phyloP scores from a whole-genome alignment of 2,329 filamentous ascomycete genomes.

The Calonectria hongkongensis region DNA sequence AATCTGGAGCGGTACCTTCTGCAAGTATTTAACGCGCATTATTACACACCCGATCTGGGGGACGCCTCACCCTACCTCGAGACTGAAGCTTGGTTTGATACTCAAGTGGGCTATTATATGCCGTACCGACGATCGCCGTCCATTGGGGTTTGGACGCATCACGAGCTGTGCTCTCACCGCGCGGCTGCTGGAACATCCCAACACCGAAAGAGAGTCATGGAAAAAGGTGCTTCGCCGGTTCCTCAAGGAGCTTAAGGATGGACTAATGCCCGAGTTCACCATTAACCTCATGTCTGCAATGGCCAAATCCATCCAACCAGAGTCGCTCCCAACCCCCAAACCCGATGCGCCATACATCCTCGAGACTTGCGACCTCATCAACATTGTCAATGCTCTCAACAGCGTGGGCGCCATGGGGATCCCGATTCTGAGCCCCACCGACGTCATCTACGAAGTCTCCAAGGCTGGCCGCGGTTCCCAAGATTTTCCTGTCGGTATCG shows the following conservation, averaged over 20 bases:
- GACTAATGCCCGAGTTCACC: background rate
- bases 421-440: background rate
- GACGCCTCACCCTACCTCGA: background rate
- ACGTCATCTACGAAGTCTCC: background rate
- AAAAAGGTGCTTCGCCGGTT: background rate
- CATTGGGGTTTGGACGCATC: background rate
- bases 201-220: background rate
- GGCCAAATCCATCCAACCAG: background rate
- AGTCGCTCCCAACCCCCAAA: background rate
- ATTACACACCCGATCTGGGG: background rate
- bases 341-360: background rate
- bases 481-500: background rate
- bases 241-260: background rate
- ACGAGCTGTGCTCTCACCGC: background rate
- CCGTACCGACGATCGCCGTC: background rate
- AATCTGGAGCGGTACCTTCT: background rate
- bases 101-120: constrained; percentile 1
- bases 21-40: background rate
- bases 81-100: background rate
- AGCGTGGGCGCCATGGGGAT: background rate
- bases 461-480: background rate
- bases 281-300: background rate
- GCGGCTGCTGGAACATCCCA: background rate
- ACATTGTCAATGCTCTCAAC: background rate
- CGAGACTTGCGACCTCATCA: background rate